A percentile compares a stretch with the other conserved stretches of the same genome.
Conservation (phyloP, 2,329 filamentous ascomycete genomes). For the Arthroderma uncinatum region DNA sequence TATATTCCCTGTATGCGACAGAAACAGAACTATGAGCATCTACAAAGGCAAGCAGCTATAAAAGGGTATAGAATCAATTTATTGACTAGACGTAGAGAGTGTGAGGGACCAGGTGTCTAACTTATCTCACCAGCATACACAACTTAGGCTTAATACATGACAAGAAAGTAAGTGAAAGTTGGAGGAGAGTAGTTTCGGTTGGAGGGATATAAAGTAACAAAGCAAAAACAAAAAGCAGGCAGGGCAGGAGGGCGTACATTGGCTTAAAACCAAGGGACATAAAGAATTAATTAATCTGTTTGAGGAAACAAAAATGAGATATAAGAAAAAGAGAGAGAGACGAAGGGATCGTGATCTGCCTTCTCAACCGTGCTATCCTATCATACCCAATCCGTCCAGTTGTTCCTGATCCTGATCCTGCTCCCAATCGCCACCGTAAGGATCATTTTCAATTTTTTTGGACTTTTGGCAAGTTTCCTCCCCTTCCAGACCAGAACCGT, state of each 20-base stretch:
- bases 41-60: not conserved
- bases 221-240: too few species aligned
- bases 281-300: conserved; percentile 3
- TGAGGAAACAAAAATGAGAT: conserved; percentile 11
- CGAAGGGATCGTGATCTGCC: not conserved
- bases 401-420: not conserved
- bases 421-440: not conserved
- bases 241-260: too few species aligned
- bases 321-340: conserved; percentile 11
- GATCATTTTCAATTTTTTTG: not conserved
- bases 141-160: conserved; percentile 2
- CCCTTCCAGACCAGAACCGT: not conserved
- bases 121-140: not conserved
- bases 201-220: conserved; percentile 13
- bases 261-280: not conserved
- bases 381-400: not conserved
- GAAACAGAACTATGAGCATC: too few species aligned
- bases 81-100: not conserved
- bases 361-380: not conserved
- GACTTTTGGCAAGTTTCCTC: not conserved
- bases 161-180: conserved; percentile 19
- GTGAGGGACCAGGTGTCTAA: not conserved
- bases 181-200: conserved; percentile 11
- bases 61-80: not conserved
- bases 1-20: too few species aligned